Conservation (phyloP, 169 alveolate species). For the Plasmodium sp. region DNA sequence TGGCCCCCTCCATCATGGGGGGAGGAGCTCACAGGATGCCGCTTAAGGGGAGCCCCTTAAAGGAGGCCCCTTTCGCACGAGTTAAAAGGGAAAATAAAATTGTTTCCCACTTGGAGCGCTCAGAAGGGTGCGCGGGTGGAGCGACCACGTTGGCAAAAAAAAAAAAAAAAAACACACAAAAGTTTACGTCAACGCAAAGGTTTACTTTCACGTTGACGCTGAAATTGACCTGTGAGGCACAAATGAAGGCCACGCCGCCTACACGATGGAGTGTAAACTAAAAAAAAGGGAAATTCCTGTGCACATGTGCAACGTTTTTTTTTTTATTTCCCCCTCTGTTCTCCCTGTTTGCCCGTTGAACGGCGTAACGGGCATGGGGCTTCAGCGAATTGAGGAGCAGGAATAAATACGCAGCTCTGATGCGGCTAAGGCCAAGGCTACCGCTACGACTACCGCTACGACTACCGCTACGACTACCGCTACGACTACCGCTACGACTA, state of each 20-base stretch:
- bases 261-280: background rate
- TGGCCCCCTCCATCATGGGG: slow-evolving; percentile 13
- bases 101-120: background rate
- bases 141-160: background rate
- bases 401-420: background rate
- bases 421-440: background rate
- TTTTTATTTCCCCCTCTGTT: background rate
- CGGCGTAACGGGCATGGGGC: background rate
- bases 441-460: no score
- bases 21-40: background rate
- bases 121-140: background rate
- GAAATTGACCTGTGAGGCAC: background rate
- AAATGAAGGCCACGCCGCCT: background rate
- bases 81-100: background rate
- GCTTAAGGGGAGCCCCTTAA: background rate
- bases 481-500: no score
- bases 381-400: background rate
- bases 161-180: background rate
- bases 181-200: no score
- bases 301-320: background rate
- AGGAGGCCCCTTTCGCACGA: background rate
- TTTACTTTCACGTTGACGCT: no score
- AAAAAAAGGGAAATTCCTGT: background rate
- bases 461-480: no score
- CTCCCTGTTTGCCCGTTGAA: background rate